A percentile compares a stretch with the other conserved stretches of the same genome.
Conservation (phyloP, 371 early-diverging fungal genomes). For the Hamiltosporidium magnivora region DNA sequence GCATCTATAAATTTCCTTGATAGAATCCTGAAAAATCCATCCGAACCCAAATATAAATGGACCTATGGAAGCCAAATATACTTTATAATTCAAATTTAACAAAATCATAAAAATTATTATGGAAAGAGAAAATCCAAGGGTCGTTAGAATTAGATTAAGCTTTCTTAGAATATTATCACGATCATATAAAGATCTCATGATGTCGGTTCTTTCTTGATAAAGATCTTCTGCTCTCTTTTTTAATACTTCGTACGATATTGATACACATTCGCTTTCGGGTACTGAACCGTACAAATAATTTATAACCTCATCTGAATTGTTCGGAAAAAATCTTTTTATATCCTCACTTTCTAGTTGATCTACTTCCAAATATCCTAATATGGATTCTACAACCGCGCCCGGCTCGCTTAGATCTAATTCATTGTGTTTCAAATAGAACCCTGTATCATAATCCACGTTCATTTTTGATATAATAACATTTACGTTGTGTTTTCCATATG, state of each 20-base stretch:
- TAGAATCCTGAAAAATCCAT: slow-evolving; percentile 55
- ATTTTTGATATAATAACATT: slow-evolving; percentile 14
- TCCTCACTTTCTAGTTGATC: slow-evolving; percentile 14
- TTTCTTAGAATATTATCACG: slow-evolving; percentile 50
- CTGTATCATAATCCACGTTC: slow-evolving; percentile 34
- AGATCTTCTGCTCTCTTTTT: slow-evolving; percentile 11
- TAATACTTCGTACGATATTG: slow-evolving; percentile 25
- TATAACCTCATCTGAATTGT: slow-evolving; percentile 24
- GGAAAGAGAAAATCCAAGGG: slow-evolving; percentile 21
- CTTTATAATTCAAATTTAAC: slow-evolving; percentile 44
- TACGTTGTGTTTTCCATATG: neutral
- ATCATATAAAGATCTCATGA: slow-evolving; percentile 46
- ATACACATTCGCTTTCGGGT: slow-evolving; percentile 1
- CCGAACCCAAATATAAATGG: slow-evolving; percentile 50
- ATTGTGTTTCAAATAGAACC: slow-evolving; percentile 41
- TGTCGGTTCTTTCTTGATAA: slow-evolving; percentile 40
- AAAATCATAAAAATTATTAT: slow-evolving; percentile 40
- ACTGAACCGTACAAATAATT: slow-evolving; percentile 18
- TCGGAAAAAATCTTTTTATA: slow-evolving; percentile 28
- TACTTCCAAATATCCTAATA: slow-evolving; percentile 37
- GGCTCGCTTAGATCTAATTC: slow-evolving; percentile 43
- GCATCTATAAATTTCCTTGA: slow-evolving; percentile 54
- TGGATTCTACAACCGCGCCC: slow-evolving; percentile 32
- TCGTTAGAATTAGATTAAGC: slow-evolving; percentile 41
- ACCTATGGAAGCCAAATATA: slow-evolving; percentile 46